These are phyloP conservation scores for Mycogone perniciosa DNA, from an alignment of 2,329 filamentous ascomycete species.

Conservation along the genomic window DNA sequence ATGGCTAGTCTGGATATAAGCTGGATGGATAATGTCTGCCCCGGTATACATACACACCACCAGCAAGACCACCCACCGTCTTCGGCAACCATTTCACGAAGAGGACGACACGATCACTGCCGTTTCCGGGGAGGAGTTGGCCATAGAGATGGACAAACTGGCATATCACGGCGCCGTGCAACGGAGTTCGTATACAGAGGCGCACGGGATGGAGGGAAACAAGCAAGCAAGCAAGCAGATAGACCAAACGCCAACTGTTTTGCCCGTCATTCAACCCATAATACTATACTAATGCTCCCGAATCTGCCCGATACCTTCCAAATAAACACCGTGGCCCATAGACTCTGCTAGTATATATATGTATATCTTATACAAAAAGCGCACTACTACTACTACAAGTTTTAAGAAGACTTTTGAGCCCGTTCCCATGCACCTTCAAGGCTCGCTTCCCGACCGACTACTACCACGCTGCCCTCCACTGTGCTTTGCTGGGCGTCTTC, in stretches of 20 bases:
- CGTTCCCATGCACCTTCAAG: conserved; percentile 68
- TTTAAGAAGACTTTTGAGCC: conserved; percentile 35
- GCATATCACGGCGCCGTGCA: background rate
- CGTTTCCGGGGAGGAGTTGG: too few species aligned
- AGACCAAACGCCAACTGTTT: background rate
- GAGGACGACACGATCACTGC: too few species aligned
- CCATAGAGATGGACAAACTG: too few species aligned
- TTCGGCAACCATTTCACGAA: too few species aligned
- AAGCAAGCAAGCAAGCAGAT: background rate
- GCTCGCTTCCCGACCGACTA: conserved; percentile 43
- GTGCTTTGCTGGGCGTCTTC: conserved; percentile 19
- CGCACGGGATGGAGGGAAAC: background rate
- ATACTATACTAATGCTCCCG: too few species aligned
- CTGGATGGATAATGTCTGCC: too few species aligned
- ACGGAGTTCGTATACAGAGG: background rate
- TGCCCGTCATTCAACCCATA: background rate
- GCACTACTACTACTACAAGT: background rate
- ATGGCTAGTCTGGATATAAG: too few species aligned
- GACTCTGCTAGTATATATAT: conserved; percentile 4
- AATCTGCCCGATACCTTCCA: background rate
- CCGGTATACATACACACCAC: too few species aligned
- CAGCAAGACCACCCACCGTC: too few species aligned
- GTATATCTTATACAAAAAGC: conserved; percentile 8
- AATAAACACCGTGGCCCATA: background rate
- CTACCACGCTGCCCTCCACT: conserved; percentile 46